A percentile compares a stretch with the other conserved stretches of the same genome.
phyloP scores from a whole-genome alignment of 169 alveolate genomes.

The Condylostoma magnum region DNA sequence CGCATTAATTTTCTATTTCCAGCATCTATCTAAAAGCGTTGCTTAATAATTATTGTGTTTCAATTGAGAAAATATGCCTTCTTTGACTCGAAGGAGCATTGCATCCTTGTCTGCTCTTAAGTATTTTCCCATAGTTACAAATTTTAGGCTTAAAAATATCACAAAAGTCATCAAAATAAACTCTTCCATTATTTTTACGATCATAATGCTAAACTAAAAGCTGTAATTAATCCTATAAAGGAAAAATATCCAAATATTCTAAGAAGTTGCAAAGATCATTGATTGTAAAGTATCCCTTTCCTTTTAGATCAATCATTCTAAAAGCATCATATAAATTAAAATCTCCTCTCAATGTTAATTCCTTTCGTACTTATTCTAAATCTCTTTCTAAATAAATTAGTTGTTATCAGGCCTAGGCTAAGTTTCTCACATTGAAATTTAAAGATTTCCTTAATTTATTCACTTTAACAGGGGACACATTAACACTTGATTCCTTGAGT shows the following conservation, averaged over 20 bases:
- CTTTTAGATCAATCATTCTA: conserved; percentile 47
- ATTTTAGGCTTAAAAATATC: conserved; percentile 20
- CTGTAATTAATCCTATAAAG: conserved; percentile 41
- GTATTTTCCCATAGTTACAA: conserved; percentile 6
- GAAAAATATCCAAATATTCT: conserved; percentile 31
- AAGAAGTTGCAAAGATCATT: conserved; percentile 42
- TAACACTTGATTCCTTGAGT: no score
- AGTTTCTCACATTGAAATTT: no score
- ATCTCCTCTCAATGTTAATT: conserved; percentile 38
- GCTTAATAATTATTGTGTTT: background rate
- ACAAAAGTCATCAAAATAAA: conserved; percentile 12
- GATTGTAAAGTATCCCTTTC: conserved; percentile 39
- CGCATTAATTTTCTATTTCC: background rate
- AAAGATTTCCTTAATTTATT: no score
- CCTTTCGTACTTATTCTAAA: conserved; percentile 38
- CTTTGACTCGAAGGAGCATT: background rate
- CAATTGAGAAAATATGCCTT: background rate
- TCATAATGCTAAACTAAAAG: conserved; percentile 45
- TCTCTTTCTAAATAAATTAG: conserved; percentile 11
- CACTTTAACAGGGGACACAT: no score
- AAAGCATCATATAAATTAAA: conserved; percentile 65
- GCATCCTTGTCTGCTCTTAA: conserved; percentile 1
- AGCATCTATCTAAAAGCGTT: background rate
- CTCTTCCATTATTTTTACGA: background rate
- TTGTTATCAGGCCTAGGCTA: background rate